These are phyloP conservation scores for Solanum hybrid DNA, from an alignment of 305 asterid species.

Conservation along the genomic window DNA sequence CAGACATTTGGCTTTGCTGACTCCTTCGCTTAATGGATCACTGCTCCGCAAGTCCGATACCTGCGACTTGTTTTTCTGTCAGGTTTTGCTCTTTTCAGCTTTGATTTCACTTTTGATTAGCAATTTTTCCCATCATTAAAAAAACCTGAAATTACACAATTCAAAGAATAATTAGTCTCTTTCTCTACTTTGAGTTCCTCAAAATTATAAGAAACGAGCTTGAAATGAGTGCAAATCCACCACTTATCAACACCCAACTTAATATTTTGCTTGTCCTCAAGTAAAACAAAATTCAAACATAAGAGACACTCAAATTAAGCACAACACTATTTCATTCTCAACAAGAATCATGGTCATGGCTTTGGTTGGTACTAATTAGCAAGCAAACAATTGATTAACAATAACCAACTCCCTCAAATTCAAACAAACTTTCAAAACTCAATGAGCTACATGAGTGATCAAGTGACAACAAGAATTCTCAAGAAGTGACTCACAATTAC, in stretches of 20 bases:
- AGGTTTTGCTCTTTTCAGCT: neutral
- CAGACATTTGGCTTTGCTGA: neutral
- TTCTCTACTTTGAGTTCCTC: neutral
- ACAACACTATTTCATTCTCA: neutral
- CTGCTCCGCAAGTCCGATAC: neutral
- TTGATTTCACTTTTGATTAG: neutral
- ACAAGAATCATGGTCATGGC: neutral
- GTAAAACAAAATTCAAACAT: neutral
- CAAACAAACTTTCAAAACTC: neutral
- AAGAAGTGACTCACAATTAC: neutral
- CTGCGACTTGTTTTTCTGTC: neutral
- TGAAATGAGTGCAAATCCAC: neutral
- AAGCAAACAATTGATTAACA: neutral
- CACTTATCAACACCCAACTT: neutral
- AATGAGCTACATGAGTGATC: neutral
- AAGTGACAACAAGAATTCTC: neutral
- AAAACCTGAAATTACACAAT: neutral
- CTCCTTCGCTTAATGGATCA: neutral
- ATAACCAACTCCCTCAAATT: neutral
- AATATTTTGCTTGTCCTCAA: neutral
- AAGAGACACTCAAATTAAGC: neutral
- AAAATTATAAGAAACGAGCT: neutral
- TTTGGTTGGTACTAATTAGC: neutral
- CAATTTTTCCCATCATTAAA: neutral
- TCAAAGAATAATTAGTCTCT: neutral